Evolutionary conservation across 352 stramenopile species (phyloP).

Genomic region (Pythium rhizo-oryzae): DNA sequence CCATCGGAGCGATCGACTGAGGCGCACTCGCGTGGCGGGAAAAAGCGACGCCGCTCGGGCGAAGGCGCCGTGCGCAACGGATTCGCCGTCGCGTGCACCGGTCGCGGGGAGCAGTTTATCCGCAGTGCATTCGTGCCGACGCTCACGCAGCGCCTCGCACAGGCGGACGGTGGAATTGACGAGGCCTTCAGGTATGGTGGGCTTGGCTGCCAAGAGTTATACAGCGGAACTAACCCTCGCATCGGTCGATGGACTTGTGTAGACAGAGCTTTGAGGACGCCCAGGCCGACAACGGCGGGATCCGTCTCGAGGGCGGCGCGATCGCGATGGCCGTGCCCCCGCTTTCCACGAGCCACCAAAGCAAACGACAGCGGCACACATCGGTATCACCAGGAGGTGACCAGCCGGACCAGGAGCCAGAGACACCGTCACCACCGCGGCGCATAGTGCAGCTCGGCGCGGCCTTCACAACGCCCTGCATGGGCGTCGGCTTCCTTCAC

Average conservation of each 20-base stretch:
- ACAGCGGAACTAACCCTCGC: not conserved
- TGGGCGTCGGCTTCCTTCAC: constrained; percentile 61
- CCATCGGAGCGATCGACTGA: not conserved
- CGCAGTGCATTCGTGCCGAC: constrained; percentile 41
- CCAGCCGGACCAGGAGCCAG: not conserved
- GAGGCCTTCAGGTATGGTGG: constrained; percentile 5
- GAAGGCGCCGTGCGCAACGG: constrained; percentile 26
- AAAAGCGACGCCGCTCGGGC: not conserved
- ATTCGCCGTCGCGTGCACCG: constrained; percentile 58
- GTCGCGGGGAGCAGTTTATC: constrained; percentile 73
- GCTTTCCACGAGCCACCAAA: not conserved
- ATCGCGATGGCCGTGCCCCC: constrained; percentile 33
- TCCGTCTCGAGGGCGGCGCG: constrained; percentile 55
- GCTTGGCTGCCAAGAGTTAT: constrained; percentile 3
- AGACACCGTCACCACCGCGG: not conserved
- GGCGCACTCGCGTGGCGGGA: not conserved
- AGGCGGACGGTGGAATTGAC: constrained; percentile 29
- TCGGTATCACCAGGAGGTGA: not conserved
- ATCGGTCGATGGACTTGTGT: not conserved
- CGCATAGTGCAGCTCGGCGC: constrained; percentile 48
- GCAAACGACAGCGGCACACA: not conserved
- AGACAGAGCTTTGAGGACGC: constrained; percentile 33
- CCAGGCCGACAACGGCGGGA: constrained; percentile 38
- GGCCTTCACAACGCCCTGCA: constrained; percentile 69
- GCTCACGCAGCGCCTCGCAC: constrained; percentile 35